Evolutionary conservation across 257 asterid species (phyloP).

Genomic region (Lycium barbarum): DNA sequence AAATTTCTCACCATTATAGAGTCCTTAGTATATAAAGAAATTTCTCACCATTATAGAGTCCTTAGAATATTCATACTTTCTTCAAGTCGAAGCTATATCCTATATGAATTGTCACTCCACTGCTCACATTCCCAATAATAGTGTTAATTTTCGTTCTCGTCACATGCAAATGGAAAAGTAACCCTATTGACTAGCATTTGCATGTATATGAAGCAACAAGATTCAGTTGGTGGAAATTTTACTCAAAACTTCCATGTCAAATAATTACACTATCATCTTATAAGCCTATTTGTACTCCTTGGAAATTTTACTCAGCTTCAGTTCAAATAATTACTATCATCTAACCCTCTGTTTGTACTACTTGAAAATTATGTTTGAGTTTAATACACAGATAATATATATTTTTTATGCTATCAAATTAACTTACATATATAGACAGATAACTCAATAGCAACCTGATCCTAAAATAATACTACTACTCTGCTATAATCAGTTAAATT

Average conservation of each 20-base stretch:
- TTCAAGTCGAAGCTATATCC: neutral
- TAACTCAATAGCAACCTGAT: neutral
- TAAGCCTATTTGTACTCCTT: neutral
- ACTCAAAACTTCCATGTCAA: neutral
- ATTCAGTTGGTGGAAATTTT: constrained; percentile 14
- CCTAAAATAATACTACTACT: neutral
- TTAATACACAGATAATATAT: neutral
- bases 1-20: neutral
- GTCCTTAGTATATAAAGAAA: neutral
- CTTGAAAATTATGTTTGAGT: neutral
- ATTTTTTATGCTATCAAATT: neutral
- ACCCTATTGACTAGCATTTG: constrained; percentile 8
- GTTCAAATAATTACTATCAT: neutral
- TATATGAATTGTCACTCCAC: constrained; percentile 14
- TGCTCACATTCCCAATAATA: neutral
- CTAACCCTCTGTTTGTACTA: neutral
- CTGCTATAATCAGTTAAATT: neutral
- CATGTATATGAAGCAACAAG: constrained; percentile 22
- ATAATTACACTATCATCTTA: neutral
- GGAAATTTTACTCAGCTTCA: neutral
- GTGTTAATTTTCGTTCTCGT: neutral
- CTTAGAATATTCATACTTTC: neutral
- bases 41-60: neutral
- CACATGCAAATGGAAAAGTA: neutral
- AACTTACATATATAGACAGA: neutral